Base-by-base conservation (phyloP, 768 basidiomycete species). In the Pulveroboletus ravenelii region DNA sequence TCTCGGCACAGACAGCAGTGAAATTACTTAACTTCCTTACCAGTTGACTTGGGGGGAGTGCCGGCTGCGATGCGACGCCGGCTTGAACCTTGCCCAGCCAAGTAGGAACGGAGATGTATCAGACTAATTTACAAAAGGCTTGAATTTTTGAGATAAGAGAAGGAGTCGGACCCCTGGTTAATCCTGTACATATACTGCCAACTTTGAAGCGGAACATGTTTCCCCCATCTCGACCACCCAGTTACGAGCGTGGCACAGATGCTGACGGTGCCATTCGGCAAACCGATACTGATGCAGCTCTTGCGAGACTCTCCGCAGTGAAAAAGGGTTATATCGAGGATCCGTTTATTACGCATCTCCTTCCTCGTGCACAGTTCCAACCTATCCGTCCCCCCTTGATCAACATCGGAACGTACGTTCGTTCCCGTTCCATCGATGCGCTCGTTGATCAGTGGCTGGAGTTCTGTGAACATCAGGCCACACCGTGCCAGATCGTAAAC, bases 361-460 rank as follows among this genome's bases (percentile, higher is more conserved):
- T 93, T 43, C 80, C 84, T 32, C 78, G 85, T 12, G 74, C 85
- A 3, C 81, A 84, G 59, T 70, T 82, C 25, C 76, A 79, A 46
- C 75, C 78, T 2, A 49, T 67, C 3, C 77, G 87, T 1, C 85
- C 93, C 2, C 95, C 94, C 0, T 69, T 98, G 59, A 98, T 98
- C 74, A 98, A 98, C 66, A 76, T 95, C 38, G 96, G 96, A 15
- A 99, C 96, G 1, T 89, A 87, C 59, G 81, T 95, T 51, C 81
- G 95, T 50, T 83, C 89, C 0, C 74, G 78, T 48, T 89, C 82
- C 6, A 81, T 98, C 34, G 96, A 96, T 60, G 68, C 70, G 35
- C 79, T 95, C 12, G 81, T 94, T 1, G 69, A 81, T 27, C 68
- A 74, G 41, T 93, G 88, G 78, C 57, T 92, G 18, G 66, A 72